A percentile compares a stretch with the other conserved stretches of the same genome.
Conservation (phyloP, 169 alveolate species). For the Plasmodium yoelii region DNA sequence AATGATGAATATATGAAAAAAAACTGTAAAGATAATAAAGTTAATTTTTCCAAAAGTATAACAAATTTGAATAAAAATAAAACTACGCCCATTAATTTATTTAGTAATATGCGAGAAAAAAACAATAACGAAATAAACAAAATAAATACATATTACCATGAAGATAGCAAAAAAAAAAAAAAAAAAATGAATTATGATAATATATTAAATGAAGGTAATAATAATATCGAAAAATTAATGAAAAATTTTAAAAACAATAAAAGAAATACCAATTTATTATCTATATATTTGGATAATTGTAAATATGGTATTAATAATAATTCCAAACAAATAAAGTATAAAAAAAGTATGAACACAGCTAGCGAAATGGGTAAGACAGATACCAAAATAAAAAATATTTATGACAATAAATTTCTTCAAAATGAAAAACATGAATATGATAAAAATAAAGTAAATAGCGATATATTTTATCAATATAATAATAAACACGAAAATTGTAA, state of each 20-base stretch:
- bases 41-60: neutral
- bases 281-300: conserved; percentile 2
- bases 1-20: conserved; percentile 6
- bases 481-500: too few relatives aligned
- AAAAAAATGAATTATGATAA: conserved; percentile 5
- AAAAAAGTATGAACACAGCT: too few relatives aligned
- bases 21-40: neutral
- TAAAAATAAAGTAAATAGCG: too few relatives aligned
- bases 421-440: too few relatives aligned
- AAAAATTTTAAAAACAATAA: neutral
- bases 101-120: neutral
- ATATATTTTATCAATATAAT: too few relatives aligned
- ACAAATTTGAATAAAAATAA: neutral
- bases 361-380: too few relatives aligned
- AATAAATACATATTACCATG: conserved; percentile 3
- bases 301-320: neutral
- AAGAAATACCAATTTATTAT: conserved; percentile 4
- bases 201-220: conserved; percentile 7
- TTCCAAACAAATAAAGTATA: neutral
- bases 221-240: neutral
- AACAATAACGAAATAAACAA: neutral
- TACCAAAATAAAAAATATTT: too few relatives aligned
- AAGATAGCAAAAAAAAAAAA: neutral
- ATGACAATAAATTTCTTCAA: too few relatives aligned
- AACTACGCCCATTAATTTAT: neutral